Evolutionary conservation across 345 rosid genomes (phyloP).

Genomic region (Excoecaria cochinchinensis): DNA sequence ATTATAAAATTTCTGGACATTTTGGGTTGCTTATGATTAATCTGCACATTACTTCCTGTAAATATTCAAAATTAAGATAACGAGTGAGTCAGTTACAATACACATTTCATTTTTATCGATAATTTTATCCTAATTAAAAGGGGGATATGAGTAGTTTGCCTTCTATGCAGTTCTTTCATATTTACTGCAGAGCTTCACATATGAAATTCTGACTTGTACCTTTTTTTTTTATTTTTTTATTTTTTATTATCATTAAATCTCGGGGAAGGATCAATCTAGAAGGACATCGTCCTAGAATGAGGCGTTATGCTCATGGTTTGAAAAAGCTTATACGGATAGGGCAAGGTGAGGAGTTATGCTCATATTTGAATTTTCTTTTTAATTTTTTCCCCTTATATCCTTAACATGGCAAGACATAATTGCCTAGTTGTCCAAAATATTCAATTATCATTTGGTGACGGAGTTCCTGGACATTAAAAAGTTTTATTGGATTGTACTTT

Average conservation of each 20-base stretch:
- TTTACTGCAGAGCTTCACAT: neutral
- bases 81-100: neutral
- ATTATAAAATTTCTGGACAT: neutral
- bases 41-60: neutral
- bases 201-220: constrained; percentile 1
- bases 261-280: constrained; percentile 70
- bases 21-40: neutral
- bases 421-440: neutral
- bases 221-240: too few species aligned
- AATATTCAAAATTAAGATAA: too few species aligned
- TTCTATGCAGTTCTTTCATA: neutral
- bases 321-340: constrained; percentile 84
- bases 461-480: constrained; percentile 7
- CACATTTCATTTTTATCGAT: neutral
- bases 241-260: constrained; percentile 2
- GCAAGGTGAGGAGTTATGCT: constrained; percentile 56
- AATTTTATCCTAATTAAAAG: constrained; percentile 7
- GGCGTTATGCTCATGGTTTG: constrained; percentile 80
- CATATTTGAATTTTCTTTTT: neutral
- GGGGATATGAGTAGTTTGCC: neutral
- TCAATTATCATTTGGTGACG: neutral
- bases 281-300: constrained; percentile 84
- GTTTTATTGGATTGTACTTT: neutral
- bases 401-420: neutral
- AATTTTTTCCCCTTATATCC: neutral